Evolutionary conservation across 148 eudicot genomes (phyloP).

Genomic region (Hydrangea macrophylla): DNA sequence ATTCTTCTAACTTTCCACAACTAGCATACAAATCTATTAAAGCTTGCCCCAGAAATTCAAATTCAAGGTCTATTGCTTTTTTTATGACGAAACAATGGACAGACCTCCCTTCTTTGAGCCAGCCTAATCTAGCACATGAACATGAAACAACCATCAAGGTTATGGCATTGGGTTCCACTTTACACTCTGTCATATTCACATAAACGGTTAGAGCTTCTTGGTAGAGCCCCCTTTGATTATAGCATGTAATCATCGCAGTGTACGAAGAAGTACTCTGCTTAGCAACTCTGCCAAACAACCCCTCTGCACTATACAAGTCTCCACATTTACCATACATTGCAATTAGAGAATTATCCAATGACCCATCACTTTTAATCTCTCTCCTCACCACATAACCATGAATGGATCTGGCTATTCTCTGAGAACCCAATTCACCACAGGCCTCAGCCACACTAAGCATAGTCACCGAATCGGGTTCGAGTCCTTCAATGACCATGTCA

Average conservation of each 20-base stretch:
- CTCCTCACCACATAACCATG: constrained; percentile 41
- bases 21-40: constrained; percentile 48
- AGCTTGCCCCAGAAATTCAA: constrained; percentile 38
- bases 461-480: constrained; percentile 37
- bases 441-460: constrained; percentile 45
- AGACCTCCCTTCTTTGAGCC: constrained; percentile 42
- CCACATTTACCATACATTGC: constrained; percentile 60
- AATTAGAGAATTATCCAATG: constrained; percentile 37
- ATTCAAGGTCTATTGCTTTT: constrained; percentile 26
- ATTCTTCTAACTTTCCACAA: constrained; percentile 32
- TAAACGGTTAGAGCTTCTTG: constrained; percentile 29
- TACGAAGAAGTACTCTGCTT: constrained; percentile 23
- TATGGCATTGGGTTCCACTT: constrained; percentile 41
- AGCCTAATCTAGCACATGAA: constrained; percentile 45
- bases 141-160: constrained; percentile 38
- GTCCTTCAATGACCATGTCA: constrained; percentile 33
- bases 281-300: constrained; percentile 23
- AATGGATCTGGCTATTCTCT: constrained; percentile 28
- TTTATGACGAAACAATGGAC: constrained; percentile 42
- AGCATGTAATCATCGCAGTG: constrained; percentile 46
- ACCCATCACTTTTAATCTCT: constrained; percentile 22
- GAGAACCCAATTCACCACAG: constrained; percentile 40
- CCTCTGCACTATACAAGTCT: constrained; percentile 30
- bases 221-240: constrained; percentile 31
- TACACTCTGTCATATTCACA: constrained; percentile 21